A percentile compares a stretch with the other conserved stretches of the same genome.
Evolutionary conservation across 495 filamentous ascomycete genomes (phyloP).

Genomic region (Lophium mytilinum): DNA sequence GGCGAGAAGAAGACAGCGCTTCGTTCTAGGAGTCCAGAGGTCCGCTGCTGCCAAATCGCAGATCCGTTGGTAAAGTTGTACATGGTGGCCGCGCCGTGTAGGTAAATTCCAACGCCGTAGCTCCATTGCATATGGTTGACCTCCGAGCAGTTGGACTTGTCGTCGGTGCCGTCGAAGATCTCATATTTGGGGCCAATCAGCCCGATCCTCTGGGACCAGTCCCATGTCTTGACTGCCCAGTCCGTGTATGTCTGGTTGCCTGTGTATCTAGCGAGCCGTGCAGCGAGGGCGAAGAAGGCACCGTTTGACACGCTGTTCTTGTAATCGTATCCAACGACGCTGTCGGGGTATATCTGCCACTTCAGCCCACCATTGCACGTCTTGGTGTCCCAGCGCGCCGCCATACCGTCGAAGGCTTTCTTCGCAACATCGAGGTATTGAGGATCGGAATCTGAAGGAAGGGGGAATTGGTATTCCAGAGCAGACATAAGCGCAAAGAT

Average conservation of each 20-base stretch:
- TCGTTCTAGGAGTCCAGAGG: slow-evolving; percentile 26
- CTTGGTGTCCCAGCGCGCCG: slow-evolving; percentile 40
- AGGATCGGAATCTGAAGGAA: slow-evolving; percentile 45
- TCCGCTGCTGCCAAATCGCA: slow-evolving; percentile 25
- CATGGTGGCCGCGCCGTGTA: slow-evolving; percentile 63
- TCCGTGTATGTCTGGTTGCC: slow-evolving; percentile 51
- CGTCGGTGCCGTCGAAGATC: slow-evolving; percentile 34
- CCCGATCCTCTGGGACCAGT: slow-evolving; percentile 28
- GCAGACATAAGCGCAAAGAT: slow-evolving; percentile 64
- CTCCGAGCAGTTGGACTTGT: slow-evolving; percentile 26
- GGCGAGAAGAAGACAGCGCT: slow-evolving; percentile 32
- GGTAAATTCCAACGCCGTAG: slow-evolving; percentile 56
- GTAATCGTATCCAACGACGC: slow-evolving; percentile 48
- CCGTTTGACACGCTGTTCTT: slow-evolving; percentile 67
- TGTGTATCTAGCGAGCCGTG: slow-evolving; percentile 59
- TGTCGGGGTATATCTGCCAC: slow-evolving; percentile 49
- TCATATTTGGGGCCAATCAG: slow-evolving; percentile 29
- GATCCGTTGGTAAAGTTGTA: slow-evolving; percentile 49
- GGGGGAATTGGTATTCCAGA: slow-evolving; percentile 63
- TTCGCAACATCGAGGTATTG: slow-evolving; percentile 52
- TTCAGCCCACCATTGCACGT: slow-evolving; percentile 46
- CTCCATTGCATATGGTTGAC: slow-evolving; percentile 48
- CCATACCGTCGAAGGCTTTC: slow-evolving; percentile 34
- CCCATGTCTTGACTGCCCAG: slow-evolving; percentile 32
- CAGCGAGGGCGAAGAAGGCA: slow-evolving; percentile 59